Evolutionary conservation across 805 yeast species (phyloP).

Genomic region (Hanseniaspora clermontiae): DNA sequence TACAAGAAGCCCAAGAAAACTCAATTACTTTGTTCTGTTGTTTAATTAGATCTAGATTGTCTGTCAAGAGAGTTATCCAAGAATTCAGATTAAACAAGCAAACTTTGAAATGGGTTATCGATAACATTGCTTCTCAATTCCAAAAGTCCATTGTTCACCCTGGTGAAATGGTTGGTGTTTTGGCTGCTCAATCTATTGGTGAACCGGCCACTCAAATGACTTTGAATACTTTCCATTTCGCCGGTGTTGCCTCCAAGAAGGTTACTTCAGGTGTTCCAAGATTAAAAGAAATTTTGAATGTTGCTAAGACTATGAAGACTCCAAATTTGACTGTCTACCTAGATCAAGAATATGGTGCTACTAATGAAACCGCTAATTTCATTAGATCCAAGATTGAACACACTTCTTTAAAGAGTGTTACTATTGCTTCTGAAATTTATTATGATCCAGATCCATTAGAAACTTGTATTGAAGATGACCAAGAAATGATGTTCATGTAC

Average conservation of each 20-base stretch:
- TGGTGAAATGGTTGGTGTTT: slow-evolving; percentile 97
- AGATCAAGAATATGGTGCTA: slow-evolving; percentile 64
- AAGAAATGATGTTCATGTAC: slow-evolving; percentile 92
- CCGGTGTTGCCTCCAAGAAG: slow-evolving; percentile 93
- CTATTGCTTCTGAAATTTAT: slow-evolving; percentile 92
- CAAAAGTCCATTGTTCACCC: slow-evolving; percentile 86
- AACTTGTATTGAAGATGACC: slow-evolving; percentile 93
- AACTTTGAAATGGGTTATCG: slow-evolving; percentile 92
- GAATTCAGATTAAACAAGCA: slow-evolving; percentile 73
- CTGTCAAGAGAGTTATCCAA: slow-evolving; percentile 80
- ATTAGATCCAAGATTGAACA: slow-evolving; percentile 96
- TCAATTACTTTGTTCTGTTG: slow-evolving; percentile 86
- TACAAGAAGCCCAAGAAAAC: slow-evolving; percentile 78
- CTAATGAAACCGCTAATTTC: slow-evolving; percentile 86
- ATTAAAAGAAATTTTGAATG: slow-evolving; percentile 92
- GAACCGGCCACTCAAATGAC: slow-evolving; percentile 99
- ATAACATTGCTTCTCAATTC: slow-evolving; percentile 88
- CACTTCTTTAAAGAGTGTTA: slow-evolving; percentile 84
- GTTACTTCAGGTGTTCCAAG: slow-evolving; percentile 97
- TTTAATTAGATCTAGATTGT: slow-evolving; percentile 80
- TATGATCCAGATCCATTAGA: slow-evolving; percentile 97
- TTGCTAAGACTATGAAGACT: slow-evolving; percentile 97
- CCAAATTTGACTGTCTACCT: slow-evolving; percentile 96
- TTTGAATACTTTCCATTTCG: slow-evolving; percentile 91
- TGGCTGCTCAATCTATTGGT: slow-evolving; percentile 96